Evolutionary conservation across 148 eudicot genomes (phyloP).

Genomic region (Rhododendron vialii): DNA sequence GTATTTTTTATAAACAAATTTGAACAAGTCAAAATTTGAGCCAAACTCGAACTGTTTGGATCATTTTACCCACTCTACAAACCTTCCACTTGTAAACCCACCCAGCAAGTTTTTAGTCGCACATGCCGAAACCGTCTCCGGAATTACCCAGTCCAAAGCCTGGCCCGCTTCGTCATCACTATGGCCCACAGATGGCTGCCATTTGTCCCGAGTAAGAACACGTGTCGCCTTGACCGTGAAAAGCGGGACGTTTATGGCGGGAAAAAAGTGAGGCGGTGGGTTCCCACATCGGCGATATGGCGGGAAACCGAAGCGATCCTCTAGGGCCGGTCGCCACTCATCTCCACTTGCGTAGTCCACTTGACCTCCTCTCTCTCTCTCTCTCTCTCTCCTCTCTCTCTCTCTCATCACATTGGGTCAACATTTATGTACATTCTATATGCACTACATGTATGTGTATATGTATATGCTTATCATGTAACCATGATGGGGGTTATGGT

Average conservation of each 20-base stretch:
- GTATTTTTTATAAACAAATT: too few relatives aligned
- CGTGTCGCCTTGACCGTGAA: neutral
- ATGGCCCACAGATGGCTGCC: neutral
- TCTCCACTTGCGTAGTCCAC: neutral
- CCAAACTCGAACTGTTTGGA: too few relatives aligned
- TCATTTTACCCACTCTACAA: too few relatives aligned
- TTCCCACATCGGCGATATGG: neutral
- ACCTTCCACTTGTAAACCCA: too few relatives aligned
- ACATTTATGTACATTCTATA: neutral
- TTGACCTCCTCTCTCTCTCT: neutral
- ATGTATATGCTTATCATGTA: neutral
- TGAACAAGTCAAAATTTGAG: too few relatives aligned
- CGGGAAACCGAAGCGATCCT: conserved; percentile 2
- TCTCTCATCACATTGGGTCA: neutral
- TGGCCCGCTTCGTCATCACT: neutral
- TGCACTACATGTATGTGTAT: neutral
- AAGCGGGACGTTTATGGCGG: neutral
- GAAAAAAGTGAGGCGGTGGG: neutral
- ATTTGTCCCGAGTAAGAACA: neutral
- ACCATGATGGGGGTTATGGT: neutral
- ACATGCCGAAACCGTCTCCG: neutral
- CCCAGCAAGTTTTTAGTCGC: neutral
- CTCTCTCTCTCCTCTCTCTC: neutral
- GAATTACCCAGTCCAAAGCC: neutral
- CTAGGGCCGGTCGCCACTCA: neutral